Base-by-base conservation (phyloP, 192 early-diverging fungal genomes). In the Coemansia sp. region DNA sequence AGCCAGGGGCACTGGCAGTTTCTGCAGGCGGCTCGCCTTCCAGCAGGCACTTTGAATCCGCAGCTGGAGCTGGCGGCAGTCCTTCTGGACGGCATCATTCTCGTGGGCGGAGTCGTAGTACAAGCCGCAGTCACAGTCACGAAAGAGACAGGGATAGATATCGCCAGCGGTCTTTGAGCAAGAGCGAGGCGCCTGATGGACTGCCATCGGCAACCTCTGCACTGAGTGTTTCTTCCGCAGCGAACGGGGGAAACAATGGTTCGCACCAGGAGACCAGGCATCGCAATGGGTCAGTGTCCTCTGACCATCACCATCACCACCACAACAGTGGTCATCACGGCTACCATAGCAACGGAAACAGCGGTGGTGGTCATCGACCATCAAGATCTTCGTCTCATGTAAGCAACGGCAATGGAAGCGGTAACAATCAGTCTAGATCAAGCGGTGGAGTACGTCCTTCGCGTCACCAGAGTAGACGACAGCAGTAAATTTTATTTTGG, bases 391-490 rank as follows among this genome's bases (percentile, higher is more conserved):
- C 67, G 38, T 61, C 76, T 58, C 63, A 65, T 18, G 57, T n/a
- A 2, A 22, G n/a, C 2, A 59, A n/a, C 40, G 22, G 36, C 58
- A 38, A 38, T 38, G 58, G 59, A 7, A 34, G 32, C 56, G 62
- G 69, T 7, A 66, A 65, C 54, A 71, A 65, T 48, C 72, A 73
- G 45, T 57, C 67, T 14, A 63, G 33, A 16, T 57, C 66, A 14
- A 56, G 72, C 11, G 45, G 64, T 10, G 70, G 71, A 7, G 60
- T 70, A n/a, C 68, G 70, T 18, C 77, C 77, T 28, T 80, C 77
- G 7, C 77, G 77, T 4, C 68, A 66, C 48, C 68, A 80, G 25
- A 80, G 77, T 40, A 68, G 77, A 25, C 61, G 69, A 11, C 77
- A 74, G 61, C 66, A 76, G 50, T 76, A 56, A 76, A 8, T 1